phyloP scores from a whole-genome alignment of 2,329 filamentous ascomycete species.

The Emmonsiellopsis sp. region DNA sequence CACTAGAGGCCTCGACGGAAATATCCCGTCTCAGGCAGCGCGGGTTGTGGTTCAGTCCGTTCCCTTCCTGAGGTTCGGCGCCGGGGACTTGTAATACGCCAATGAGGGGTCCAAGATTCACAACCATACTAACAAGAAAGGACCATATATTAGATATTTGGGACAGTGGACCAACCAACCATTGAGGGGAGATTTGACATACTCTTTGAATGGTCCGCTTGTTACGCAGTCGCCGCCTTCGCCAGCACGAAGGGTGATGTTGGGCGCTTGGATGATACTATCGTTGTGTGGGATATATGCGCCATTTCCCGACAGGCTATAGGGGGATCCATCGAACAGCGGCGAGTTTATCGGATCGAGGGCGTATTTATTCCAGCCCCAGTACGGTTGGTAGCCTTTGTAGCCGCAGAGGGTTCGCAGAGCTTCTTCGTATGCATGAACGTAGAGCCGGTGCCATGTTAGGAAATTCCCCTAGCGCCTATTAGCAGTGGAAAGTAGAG shows the following conservation, averaged over 20 bases:
- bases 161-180: not conserved
- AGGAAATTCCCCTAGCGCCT: conserved; percentile 11
- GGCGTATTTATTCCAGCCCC: conserved; percentile 28
- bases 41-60: conserved; percentile 19
- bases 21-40: conserved; percentile 28
- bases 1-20: conserved; percentile 14
- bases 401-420: conserved; percentile 31
- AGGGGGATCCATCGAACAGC: conserved; percentile 29
- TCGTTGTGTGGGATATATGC: not conserved
- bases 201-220: conserved; percentile 14
- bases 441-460: conserved; percentile 29
- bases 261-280: not conserved
- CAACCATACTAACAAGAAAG: conserved; percentile 21
- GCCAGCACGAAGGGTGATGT: conserved; percentile 1
- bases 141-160: not conserved
- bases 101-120: conserved; percentile 21
- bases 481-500: not conserved
- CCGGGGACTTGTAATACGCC: conserved; percentile 7
- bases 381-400: conserved; percentile 35
- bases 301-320: conserved; percentile 26
- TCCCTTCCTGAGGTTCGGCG: conserved; percentile 6
- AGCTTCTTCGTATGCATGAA: conserved; percentile 26
- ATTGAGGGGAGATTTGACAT: not conserved
- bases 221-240: conserved; percentile 19
- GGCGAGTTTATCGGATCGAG: conserved; percentile 20